phyloP scores from a whole-genome alignment of 2,329 filamentous ascomycete genomes.

The Colletotrichum spinosum region DNA sequence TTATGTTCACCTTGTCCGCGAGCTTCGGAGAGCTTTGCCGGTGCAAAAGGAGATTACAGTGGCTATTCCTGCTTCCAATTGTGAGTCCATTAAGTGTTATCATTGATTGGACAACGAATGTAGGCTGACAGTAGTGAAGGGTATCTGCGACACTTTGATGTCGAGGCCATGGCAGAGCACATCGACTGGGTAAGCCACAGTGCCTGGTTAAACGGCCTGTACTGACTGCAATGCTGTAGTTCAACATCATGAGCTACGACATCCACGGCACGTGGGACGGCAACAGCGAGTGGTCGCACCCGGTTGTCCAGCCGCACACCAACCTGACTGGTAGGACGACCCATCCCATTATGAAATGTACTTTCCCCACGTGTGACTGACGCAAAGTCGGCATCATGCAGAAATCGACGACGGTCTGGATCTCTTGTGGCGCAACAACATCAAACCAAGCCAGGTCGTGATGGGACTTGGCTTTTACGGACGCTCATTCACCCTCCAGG shows the following conservation, averaged over 20 bases:
- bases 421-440: conserved; percentile 54
- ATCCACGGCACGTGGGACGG: conserved; percentile 53
- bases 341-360: background rate
- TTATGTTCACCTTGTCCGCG: conserved; percentile 40
- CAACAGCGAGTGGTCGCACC: conserved; percentile 41
- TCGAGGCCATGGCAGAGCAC: background rate
- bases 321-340: background rate
- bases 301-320: conserved; percentile 41
- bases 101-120: background rate
- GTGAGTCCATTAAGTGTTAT: background rate
- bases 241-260: conserved; percentile 51
- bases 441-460: conserved; percentile 52
- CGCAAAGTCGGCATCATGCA: conserved; percentile 18
- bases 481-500: conserved; percentile 30
- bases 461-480: conserved; percentile 57
- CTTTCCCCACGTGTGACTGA: background rate
- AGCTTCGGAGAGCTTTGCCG: background rate
- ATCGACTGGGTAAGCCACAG: conserved; percentile 6
- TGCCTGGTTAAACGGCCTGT: background rate
- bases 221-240: conserved; percentile 23
- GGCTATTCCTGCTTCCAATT: conserved; percentile 10
- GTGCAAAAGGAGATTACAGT: conserved; percentile 5
- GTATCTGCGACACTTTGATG: conserved; percentile 41
- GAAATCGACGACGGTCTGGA: conserved; percentile 52
- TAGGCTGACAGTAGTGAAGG: background rate